Percentiles rank a stretch among this genome's conserved stretches.
phyloP scores from a whole-genome alignment of 2,329 filamentous ascomycete genomes.

The Ophiostoma fasciatum region DNA sequence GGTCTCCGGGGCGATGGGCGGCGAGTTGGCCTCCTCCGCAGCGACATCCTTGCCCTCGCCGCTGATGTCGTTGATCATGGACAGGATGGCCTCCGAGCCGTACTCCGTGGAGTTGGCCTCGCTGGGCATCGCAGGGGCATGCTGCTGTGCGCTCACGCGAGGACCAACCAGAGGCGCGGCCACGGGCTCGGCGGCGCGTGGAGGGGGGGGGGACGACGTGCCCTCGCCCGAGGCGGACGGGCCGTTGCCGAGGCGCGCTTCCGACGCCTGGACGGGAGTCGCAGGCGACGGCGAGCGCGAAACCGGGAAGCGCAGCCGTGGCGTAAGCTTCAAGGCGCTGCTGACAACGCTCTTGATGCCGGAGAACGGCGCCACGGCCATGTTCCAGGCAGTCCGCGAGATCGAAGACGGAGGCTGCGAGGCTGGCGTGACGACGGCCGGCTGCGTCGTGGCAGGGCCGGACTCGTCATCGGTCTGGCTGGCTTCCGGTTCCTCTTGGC shows the following conservation, averaged over 20 bases:
- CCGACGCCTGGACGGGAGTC: too few species aligned
- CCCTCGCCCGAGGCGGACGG: too few species aligned
- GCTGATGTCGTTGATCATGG: slow-evolving; percentile 8
- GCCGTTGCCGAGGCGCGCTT: too few species aligned
- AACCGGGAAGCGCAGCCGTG: slow-evolving; percentile 6
- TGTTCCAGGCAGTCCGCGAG: slow-evolving; percentile 14
- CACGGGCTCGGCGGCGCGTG: too few species aligned
- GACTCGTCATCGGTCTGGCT: neutral
- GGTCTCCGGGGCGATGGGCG: neutral
- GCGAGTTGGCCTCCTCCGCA: neutral
- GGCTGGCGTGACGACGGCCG: neutral
- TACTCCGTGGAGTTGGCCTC: slow-evolving; percentile 7
- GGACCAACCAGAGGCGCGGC: too few species aligned
- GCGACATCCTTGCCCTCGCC: slow-evolving; percentile 5
- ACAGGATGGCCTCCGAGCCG: slow-evolving; percentile 7
- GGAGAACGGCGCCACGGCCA: slow-evolving; percentile 16
- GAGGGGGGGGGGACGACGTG: too few species aligned
- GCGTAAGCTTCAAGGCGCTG: slow-evolving; percentile 18
- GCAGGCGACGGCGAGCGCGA: neutral
- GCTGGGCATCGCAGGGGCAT: neutral
- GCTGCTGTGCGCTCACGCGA: too few species aligned
- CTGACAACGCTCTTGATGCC: slow-evolving; percentile 18
- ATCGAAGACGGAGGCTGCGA: slow-evolving; percentile 2
- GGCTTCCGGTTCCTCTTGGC: neutral
- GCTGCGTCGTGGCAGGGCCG: neutral